Evolutionary conservation across 306 rosid genomes (phyloP), one percentile per base, ranked within the genome.

Genomic region (Hylodesmum podocarpum): DNA sequence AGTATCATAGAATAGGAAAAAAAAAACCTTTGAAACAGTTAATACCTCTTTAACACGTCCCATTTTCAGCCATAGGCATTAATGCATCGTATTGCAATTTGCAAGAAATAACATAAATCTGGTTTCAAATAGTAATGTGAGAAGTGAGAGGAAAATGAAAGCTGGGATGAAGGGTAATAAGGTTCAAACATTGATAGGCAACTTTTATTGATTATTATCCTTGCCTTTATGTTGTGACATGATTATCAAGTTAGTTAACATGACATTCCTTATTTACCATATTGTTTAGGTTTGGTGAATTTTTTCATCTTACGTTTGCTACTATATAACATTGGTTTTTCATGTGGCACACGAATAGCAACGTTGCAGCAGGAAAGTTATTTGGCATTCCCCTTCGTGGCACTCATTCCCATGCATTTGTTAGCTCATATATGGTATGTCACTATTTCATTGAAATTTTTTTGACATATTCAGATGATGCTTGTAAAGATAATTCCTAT

Each of bases 361-460:
- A 93, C 78, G 96, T 91, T 68, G 93, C 97, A 25, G 96, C 98
- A 55, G 97, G 93, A 79, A 91, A 69, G 78, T 84, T 91, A 86
- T 93, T 93, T 37, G 92, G 96, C 74, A 93, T 93, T 69, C 98
- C 98, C 14, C 93, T 93, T 67, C 92, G 93, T 53, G 98, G 98
- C 54, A 93, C 98, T 34, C 98, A 93, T 81, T 93, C 98, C 15
- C 98, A 93, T 91, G 98, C 97, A 79, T 93, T 91, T 34, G 91
- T 93, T 76, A 93, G 96, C 92, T 93, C 98, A 62, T 89, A 77
- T 82, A 87, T 83, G 89, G 97, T 89, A 34, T 39, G 88, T 82
- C 59, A 44, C 57, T 83, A 72, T 68, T 85, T 72, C 81, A 49
- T 22, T 70, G 28, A 64, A 75, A 28, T 71, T 8, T 71, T 8